Evolutionary conservation across 805 yeast species (phyloP).

Genomic region (Zygosaccharomyces rouxii): DNA sequence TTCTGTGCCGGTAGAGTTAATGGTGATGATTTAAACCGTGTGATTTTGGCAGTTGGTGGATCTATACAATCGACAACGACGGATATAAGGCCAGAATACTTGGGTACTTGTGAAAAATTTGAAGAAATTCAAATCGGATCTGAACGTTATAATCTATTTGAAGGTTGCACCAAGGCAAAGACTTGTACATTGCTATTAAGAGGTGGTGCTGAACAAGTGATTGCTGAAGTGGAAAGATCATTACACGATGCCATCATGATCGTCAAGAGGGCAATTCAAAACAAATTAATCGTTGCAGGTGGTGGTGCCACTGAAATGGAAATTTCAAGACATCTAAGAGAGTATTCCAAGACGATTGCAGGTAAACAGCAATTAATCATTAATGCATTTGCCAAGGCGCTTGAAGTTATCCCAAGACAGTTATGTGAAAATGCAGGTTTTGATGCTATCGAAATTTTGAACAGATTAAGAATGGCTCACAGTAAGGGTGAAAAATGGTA

Average conservation of each 20-base stretch:
- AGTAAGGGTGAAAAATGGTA: constrained; percentile 89
- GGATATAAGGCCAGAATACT: constrained; percentile 61
- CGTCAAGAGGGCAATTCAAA: constrained; percentile 88
- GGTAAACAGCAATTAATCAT: constrained; percentile 95
- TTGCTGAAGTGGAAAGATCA: constrained; percentile 96
- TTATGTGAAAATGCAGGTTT: constrained; percentile 98
- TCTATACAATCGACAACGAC: constrained; percentile 73
- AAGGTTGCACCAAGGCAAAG: constrained; percentile 87
- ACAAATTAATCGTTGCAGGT: constrained; percentile 88
- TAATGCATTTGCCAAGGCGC: constrained; percentile 87
- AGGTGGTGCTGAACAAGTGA: constrained; percentile 98
- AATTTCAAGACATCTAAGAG: constrained; percentile 80
- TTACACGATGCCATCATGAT: constrained; percentile 98
- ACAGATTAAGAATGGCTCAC: constrained; percentile 86
- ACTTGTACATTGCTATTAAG: constrained; percentile 91
- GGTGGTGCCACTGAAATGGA: constrained; percentile 99
- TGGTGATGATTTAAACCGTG: constrained; percentile 86
- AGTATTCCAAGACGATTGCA: constrained; percentile 78
- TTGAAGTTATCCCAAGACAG: constrained; percentile 95
- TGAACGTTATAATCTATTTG: constrained; percentile 88
- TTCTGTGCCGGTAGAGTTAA: constrained; percentile 97
- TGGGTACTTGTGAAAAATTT: constrained; percentile 80
- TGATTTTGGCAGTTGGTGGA: constrained; percentile 92
- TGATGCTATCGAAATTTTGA: constrained; percentile 92
- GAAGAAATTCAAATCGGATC: constrained; percentile 96